Evolutionary conservation across 2,329 filamentous ascomycete genomes (phyloP), one percentile per base, ranked within the genome.

Genomic region (Coniochaeta pulveracea): DNA sequence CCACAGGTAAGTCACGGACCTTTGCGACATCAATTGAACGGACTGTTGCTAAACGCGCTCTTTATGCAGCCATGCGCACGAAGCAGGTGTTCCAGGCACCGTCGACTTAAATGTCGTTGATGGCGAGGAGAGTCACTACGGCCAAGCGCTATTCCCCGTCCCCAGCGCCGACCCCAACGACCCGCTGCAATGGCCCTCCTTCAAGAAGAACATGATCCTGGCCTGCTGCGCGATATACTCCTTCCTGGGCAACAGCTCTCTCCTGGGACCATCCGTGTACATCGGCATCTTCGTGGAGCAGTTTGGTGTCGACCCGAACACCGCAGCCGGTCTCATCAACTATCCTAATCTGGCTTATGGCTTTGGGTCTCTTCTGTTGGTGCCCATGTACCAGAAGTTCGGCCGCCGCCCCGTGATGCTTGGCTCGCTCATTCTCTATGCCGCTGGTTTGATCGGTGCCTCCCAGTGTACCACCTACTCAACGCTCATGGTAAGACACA

Each of bases 331-430:
- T 6, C 47, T 74, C 21, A 59, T 74, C 36, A 69, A 64, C 1
- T 76, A 74, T 45, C 64, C 69, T 0, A 76, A 73, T 43, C 54
- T 74, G n/a, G 64, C 64, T 2, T 74, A 69, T 50, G 70, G 70
- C 0, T 70, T 72, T 36, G 28, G 28, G n/a, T 31, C 28, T 0
- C 54, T 74, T 12, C 34, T 74, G 5, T 55, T 73, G 3, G 68
- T 75, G 0, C 69, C 69, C 0, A 46, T 66, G 10, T 75, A 74
- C 42, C 53, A 72, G 33, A 59, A 56, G 40, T 50, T 58, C 28
- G 56, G 56, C 4, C 48, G 56, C 16, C 45, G 56, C 2, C 55
- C 56, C 0, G 49, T 59, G 10, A 57, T 59, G 52, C 47, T 60
- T 6, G 47, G 45, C 10, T 57, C 55, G 5, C 42, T 60, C 33